Percentiles rank a stretch among this genome's conserved stretches.
Evolutionary conservation across 495 filamentous ascomycete species (phyloP).

Genomic region (Niebla homalea): DNA sequence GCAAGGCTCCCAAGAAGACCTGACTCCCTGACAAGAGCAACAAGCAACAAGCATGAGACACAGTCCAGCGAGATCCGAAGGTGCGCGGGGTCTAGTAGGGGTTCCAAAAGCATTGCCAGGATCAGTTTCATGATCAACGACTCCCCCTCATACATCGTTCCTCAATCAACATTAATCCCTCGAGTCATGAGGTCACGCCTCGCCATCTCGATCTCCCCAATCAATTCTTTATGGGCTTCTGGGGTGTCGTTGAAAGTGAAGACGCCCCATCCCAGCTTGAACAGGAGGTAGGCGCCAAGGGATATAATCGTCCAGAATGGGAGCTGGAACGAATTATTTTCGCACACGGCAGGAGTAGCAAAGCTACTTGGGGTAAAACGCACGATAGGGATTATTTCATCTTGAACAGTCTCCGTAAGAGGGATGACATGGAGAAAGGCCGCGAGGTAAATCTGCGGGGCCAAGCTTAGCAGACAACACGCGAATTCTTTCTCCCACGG

Average conservation of each 20-base stretch:
- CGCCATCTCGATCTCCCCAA: slow-evolving; percentile 46
- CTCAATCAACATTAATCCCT: slow-evolving; percentile 37
- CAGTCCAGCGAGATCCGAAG: background rate
- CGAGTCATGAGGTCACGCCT: slow-evolving; percentile 35
- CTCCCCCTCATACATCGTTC: background rate
- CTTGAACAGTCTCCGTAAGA: slow-evolving; percentile 50
- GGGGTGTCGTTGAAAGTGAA: slow-evolving; percentile 95
- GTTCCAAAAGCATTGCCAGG: background rate
- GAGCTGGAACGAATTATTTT: slow-evolving; percentile 37
- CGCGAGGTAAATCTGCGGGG: slow-evolving; percentile 66
- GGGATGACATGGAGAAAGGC: slow-evolving; percentile 78
- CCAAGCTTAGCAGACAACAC: background rate
- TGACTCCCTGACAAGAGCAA: too few species aligned
- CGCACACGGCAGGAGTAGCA: background rate
- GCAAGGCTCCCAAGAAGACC: too few species aligned
- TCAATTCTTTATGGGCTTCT: slow-evolving; percentile 76
- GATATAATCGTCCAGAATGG: slow-evolving; percentile 86
- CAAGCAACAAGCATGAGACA: background rate
- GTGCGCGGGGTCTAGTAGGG: background rate
- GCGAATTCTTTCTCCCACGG: background rate
- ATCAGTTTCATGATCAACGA: background rate
- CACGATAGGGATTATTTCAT: slow-evolving; percentile 41
- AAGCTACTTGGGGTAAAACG: slow-evolving; percentile 12
- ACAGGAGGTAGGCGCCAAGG: slow-evolving; percentile 87
- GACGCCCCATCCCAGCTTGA: slow-evolving; percentile 80